Conservation (phyloP, 352 stramenopile genomes). For the Phytophthora pini region DNA sequence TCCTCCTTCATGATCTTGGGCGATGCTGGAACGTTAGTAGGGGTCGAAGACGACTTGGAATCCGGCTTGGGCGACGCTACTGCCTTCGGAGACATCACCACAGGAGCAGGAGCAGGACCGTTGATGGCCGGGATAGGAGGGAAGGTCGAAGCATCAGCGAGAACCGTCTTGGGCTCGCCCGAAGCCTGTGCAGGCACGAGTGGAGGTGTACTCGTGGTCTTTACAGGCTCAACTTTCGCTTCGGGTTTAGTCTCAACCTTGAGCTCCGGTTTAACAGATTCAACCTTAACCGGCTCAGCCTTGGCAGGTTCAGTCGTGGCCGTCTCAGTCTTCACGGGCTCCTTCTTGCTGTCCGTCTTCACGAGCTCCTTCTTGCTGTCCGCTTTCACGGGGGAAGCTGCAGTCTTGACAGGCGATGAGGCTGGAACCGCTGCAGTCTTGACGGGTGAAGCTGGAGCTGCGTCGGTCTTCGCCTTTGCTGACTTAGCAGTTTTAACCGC, state of each 20-base stretch:
- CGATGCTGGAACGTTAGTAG: conserved; percentile 5
- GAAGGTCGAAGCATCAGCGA: conserved; percentile 34
- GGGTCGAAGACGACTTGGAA: conserved; percentile 1
- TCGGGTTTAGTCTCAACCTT: background rate
- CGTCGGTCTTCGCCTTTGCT: too few species aligned
- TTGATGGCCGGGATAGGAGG: conserved; percentile 25
- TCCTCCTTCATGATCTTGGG: conserved; percentile 35
- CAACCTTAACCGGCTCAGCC: conserved; percentile 4
- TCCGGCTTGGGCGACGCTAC: conserved; percentile 13
- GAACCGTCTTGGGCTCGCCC: conserved; percentile 23
- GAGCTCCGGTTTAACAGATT: background rate
- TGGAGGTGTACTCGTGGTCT: conserved; percentile 8
- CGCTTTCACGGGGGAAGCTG: background rate
- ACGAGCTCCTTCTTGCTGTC: too few species aligned
- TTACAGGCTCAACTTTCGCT: conserved; percentile 1
- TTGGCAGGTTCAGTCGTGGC: conserved; percentile 9
- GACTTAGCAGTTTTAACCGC: background rate
- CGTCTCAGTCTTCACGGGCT: conserved; percentile 1
- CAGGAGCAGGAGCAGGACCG: conserved; percentile 22
- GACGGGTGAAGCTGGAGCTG: conserved; percentile 4
- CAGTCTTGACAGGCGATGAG: conserved; percentile 18
- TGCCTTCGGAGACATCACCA: conserved; percentile 23
- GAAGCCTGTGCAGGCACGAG: conserved; percentile 2
- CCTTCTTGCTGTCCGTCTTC: too few species aligned
- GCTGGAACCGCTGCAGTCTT: conserved; percentile 11